Evolutionary conservation across 371 early-diverging fungal species (phyloP).

Genomic region (Rhizopus stolonifer): DNA sequence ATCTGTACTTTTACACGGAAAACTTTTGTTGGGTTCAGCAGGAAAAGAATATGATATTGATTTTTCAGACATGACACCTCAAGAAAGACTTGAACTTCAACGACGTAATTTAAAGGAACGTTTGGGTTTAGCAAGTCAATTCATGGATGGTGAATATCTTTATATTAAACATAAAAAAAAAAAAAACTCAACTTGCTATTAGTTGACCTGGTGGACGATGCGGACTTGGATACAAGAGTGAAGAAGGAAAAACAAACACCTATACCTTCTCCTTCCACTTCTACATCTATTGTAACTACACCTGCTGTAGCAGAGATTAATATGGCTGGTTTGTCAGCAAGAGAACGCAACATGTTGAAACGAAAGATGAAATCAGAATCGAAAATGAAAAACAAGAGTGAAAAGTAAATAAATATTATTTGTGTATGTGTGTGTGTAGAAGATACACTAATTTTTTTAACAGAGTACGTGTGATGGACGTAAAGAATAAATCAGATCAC

Average conservation of each 20-base stretch:
- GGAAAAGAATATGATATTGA: conserved; percentile 92
- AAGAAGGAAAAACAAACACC: conserved; percentile 26
- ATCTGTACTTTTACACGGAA: conserved; percentile 77
- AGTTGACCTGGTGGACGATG: conserved; percentile 74
- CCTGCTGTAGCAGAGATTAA: conserved; percentile 57
- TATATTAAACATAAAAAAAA: background rate
- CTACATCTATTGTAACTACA: conserved; percentile 22
- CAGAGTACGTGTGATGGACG: conserved; percentile 51
- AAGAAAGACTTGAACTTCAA: conserved; percentile 82
- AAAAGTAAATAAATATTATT: too few relatives aligned
- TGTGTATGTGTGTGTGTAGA: too few relatives aligned
- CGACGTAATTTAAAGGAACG: conserved; percentile 81
- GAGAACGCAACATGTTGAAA: conserved; percentile 87
- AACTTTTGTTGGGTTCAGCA: conserved; percentile 82
- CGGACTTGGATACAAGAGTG: conserved; percentile 50
- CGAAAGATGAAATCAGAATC: conserved; percentile 83
- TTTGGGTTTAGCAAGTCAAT: conserved; percentile 85
- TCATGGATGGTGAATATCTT: conserved; percentile 74
- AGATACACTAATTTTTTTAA: background rate
- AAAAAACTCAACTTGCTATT: conserved; percentile 1
- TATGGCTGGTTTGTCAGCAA: conserved; percentile 85
- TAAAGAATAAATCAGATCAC: conserved; percentile 41
- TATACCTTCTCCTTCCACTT: conserved; percentile 35
- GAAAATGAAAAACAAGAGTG: conserved; percentile 73
- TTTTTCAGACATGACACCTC: conserved; percentile 76